Evolutionary conservation across 2,329 filamentous ascomycete genomes (phyloP), one percentile per base, ranked within the genome.

Genomic region (Penicillium olsonii): DNA sequence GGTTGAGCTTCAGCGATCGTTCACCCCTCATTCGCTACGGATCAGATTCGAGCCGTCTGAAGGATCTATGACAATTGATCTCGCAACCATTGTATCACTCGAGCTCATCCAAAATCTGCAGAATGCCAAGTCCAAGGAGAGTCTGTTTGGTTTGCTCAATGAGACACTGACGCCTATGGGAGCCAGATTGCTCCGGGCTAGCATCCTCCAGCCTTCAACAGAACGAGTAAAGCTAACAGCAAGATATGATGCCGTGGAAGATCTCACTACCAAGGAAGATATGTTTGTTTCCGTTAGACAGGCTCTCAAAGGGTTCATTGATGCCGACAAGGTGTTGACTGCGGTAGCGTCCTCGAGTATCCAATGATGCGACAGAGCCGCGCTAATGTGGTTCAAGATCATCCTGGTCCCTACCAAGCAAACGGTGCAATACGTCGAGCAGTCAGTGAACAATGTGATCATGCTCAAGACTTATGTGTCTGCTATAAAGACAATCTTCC

Each of bases 11-110:
- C 78, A 78, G 4, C 78, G 87, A 52, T 83, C 79, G 0, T 94
- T 96, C 65, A 79, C 84, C 3, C 77, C 80, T n/a, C 87, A 94
- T 65, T 92, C 92, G 17, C 80, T 97, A 26, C 84, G 90, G 3
- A 87, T 97, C 63, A 87, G 84, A 55, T 96, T 95, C 59, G 87
- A 92, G 62, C 87, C 91, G 1, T 91, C 90, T 0, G 89, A 95
- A 65, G 88, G 92, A 19, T 89, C 90, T 0, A 96, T 97, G 92
- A 90, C 95, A 82, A 95, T 97, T 60, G 92, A 96, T 62, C 79
- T 94, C 2, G 87, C 90, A 0, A 95, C 92, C 0, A 90, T 96
- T 22, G 81, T 86, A 31, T 90, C 90, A 0, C 77, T 99, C 3
- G 94, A 99, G 67, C 79, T 99, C 5, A 87, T 97, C 20, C 90